phyloP scores from a whole-genome alignment of 1,284 basidiomycete species.

The Leccinum subfulvum region DNA sequence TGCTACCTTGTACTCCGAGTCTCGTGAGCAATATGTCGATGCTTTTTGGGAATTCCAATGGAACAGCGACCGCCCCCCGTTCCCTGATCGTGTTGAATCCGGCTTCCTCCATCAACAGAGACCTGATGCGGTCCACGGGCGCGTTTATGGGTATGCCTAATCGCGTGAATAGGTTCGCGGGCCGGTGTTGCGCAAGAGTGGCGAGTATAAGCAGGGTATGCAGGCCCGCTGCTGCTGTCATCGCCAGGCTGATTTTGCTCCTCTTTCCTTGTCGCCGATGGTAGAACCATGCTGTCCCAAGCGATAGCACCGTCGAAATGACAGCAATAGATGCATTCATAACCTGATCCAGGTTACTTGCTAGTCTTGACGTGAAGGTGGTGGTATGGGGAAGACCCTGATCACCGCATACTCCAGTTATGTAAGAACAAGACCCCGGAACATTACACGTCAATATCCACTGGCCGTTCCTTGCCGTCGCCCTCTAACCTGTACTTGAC shows the following conservation, averaged over 20 bases:
- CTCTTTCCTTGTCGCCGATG: slow-evolving; percentile 4
- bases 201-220: slow-evolving; percentile 58
- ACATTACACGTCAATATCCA: slow-evolving; percentile 19
- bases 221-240: slow-evolving; percentile 40
- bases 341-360: not conserved
- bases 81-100: slow-evolving; percentile 8
- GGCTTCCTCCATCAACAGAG: slow-evolving; percentile 38
- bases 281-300: slow-evolving; percentile 25
- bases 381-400: slow-evolving; percentile 12
- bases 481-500: slow-evolving; percentile 3
- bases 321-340: slow-evolving; percentile 18
- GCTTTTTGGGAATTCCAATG: slow-evolving; percentile 40
- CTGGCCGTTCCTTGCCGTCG: slow-evolving; percentile 4
- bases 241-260: slow-evolving; percentile 1
- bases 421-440: slow-evolving; percentile 15
- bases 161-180: slow-evolving; percentile 60
- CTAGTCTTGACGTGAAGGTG: not conserved
- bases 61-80: slow-evolving; percentile 13
- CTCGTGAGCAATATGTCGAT: slow-evolving; percentile 55
- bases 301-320: slow-evolving; percentile 17
- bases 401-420: slow-evolving; percentile 5
- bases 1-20: slow-evolving; percentile 56
- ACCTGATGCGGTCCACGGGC: slow-evolving; percentile 51
- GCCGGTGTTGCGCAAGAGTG: slow-evolving; percentile 46
- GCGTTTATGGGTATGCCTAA: slow-evolving; percentile 55